Conservation (phyloP, 805 yeast species). For the Jamesozyma gamospora region DNA sequence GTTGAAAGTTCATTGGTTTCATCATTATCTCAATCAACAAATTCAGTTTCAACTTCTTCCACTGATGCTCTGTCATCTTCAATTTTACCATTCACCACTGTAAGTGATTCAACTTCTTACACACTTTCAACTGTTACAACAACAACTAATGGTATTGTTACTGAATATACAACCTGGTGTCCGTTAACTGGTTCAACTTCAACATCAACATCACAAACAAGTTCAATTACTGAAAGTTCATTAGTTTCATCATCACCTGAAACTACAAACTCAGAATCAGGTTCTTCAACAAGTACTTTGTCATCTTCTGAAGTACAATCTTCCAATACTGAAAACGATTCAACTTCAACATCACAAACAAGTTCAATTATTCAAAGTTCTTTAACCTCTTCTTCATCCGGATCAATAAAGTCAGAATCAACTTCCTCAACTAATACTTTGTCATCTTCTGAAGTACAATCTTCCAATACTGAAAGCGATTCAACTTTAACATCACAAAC, state of each 20-base stretch:
- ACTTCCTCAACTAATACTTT: neutral
- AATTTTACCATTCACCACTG: no score
- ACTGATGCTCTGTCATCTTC: no score
- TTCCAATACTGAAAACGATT: no score
- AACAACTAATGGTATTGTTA: conserved; percentile 5
- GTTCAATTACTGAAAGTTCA: conserved; percentile 11
- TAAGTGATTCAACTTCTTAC: neutral
- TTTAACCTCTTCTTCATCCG: no score
- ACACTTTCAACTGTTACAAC: conserved; percentile 4
- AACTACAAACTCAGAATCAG: neutral
- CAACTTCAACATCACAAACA: neutral
- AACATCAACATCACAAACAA: conserved; percentile 19
- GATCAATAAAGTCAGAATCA: neutral
- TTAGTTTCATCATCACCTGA: neutral
- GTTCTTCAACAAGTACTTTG: neutral
- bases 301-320: no score
- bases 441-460: no score
- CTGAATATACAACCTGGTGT: conserved; percentile 35
- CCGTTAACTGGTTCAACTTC: conserved; percentile 14
- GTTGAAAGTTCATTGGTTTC: no score
- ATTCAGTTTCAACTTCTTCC: neutral
- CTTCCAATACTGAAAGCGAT: no score
- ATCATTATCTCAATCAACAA: no score
- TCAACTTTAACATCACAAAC: conserved; percentile 16
- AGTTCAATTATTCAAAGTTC: no score